Percentiles rank a stretch among this genome's conserved stretches.
phyloP scores from a whole-genome alignment of 257 asterid species.

The Thymus mandschuricus region DNA sequence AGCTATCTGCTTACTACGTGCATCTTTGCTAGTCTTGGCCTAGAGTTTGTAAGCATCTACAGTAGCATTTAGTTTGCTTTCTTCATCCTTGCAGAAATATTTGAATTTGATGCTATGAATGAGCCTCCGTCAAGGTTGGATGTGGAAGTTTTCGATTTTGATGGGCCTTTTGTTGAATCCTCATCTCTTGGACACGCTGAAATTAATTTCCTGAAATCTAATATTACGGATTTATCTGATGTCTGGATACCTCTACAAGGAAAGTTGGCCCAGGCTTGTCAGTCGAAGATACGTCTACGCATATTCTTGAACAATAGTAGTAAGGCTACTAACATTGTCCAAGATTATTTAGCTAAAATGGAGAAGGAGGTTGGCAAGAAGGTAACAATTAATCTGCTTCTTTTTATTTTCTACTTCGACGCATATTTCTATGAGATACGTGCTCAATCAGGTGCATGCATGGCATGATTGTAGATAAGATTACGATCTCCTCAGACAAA shows the following conservation, averaged over 20 bases:
- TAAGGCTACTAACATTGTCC: slow-evolving; percentile 70
- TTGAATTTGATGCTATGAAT: slow-evolving; percentile 98
- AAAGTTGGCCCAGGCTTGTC: slow-evolving; percentile 94
- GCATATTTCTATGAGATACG: slow-evolving; percentile 22
- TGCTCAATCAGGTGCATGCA: slow-evolving; percentile 21
- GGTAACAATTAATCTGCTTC: slow-evolving; percentile 46
- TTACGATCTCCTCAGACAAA: slow-evolving; percentile 96
- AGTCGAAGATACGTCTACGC: slow-evolving; percentile 89
- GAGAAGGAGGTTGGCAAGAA: slow-evolving; percentile 98
- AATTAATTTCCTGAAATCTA: slow-evolving; percentile 75
- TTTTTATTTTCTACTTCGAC: slow-evolving; percentile 3
- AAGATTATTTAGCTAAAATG: slow-evolving; percentile 83
- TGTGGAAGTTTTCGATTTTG: slow-evolving; percentile 88
- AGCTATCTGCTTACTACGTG: neutral
- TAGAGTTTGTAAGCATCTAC: neutral
- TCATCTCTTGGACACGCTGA: slow-evolving; percentile 87
- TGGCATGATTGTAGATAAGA: slow-evolving; percentile 58
- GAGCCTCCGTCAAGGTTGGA: slow-evolving; percentile 93
- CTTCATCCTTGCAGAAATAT: slow-evolving; percentile 68
- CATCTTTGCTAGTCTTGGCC: slow-evolving; percentile 4
- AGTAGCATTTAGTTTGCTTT: slow-evolving; percentile 14
- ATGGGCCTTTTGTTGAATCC: slow-evolving; percentile 94
- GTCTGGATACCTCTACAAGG: slow-evolving; percentile 93
- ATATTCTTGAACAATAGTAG: slow-evolving; percentile 72
- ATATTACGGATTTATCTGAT: slow-evolving; percentile 80